Percentiles rank a stretch among this genome's conserved stretches.
Evolutionary conservation across 306 rosid species (phyloP).

Genomic region (Rosa multiflora): DNA sequence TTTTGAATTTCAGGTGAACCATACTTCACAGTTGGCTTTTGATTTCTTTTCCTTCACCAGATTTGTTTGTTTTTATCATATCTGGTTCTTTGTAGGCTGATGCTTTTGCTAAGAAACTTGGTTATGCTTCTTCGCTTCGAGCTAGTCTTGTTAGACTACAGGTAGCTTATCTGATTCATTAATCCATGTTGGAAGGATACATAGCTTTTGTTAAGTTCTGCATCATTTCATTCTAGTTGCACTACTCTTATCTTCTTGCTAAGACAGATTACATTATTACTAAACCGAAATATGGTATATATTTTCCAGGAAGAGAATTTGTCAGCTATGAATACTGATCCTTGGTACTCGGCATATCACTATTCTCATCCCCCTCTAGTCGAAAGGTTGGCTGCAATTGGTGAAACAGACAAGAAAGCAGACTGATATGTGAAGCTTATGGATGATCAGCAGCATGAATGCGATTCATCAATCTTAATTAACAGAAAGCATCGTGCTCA

Average conservation of each 20-base stretch:
- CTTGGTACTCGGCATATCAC: slow-evolving; percentile 98
- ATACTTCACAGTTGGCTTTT: neutral
- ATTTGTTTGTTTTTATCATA: neutral
- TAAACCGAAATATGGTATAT: neutral
- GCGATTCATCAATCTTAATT: no score
- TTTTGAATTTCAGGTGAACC: slow-evolving; percentile 81
- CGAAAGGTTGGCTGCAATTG: slow-evolving; percentile 81
- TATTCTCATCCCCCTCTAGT: slow-evolving; percentile 94
- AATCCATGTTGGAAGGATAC: neutral
- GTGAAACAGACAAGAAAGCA: slow-evolving; percentile 56
- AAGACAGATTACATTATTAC: neutral
- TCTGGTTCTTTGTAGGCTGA: slow-evolving; percentile 62
- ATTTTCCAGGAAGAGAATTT: slow-evolving; percentile 84
- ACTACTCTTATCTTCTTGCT: neutral
- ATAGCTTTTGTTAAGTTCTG: neutral
- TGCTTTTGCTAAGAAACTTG: slow-evolving; percentile 81
- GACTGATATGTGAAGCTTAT: slow-evolving; percentile 34
- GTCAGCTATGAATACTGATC: slow-evolving; percentile 91
- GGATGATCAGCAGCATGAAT: neutral
- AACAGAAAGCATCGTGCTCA: no score
- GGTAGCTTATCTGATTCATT: slow-evolving; percentile 36
- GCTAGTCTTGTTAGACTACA: slow-evolving; percentile 77
- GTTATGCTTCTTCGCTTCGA: slow-evolving; percentile 59
- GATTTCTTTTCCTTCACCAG: neutral
- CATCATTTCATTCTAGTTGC: neutral